Evolutionary conservation across 2,329 filamentous ascomycete species (phyloP).

Genomic region (Stagonosporopsis vannaccii): DNA sequence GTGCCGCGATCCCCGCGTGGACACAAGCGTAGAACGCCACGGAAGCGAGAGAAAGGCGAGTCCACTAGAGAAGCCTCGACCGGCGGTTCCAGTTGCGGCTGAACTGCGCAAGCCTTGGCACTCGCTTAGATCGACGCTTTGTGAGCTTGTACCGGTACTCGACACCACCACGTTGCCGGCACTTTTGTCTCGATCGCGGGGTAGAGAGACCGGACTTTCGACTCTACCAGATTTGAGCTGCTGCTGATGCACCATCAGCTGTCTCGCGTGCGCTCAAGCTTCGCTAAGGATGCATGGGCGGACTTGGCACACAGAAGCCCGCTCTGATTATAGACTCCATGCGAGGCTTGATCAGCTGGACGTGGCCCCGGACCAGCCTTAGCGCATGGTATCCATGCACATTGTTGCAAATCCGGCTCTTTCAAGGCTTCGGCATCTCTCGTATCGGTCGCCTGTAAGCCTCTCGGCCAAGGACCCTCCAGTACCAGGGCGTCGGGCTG

Average conservation of each 20-base stretch:
- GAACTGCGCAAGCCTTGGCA: not conserved
- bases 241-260: not conserved
- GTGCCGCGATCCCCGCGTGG: not conserved
- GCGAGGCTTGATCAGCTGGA: not conserved
- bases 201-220: not conserved
- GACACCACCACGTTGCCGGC: not conserved
- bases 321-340: not conserved
- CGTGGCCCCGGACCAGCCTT: not conserved
- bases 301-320: not conserved
- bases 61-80: not conserved
- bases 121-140: not conserved
- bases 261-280: not conserved
- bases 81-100: not conserved
- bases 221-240: not conserved
- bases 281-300: not conserved
- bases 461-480: not conserved
- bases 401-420: not conserved
- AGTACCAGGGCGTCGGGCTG: slow-evolving; percentile 1
- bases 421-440: not conserved
- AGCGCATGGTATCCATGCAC: not conserved
- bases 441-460: not conserved
- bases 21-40: not conserved
- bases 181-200: slow-evolving; percentile 1
- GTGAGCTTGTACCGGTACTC: slow-evolving; percentile 2
- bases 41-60: not conserved